These are phyloP conservation scores for Stagonosporopsis rhizophila DNA, from an alignment of 2,329 filamentous ascomycete species.

Conservation along the genomic window DNA sequence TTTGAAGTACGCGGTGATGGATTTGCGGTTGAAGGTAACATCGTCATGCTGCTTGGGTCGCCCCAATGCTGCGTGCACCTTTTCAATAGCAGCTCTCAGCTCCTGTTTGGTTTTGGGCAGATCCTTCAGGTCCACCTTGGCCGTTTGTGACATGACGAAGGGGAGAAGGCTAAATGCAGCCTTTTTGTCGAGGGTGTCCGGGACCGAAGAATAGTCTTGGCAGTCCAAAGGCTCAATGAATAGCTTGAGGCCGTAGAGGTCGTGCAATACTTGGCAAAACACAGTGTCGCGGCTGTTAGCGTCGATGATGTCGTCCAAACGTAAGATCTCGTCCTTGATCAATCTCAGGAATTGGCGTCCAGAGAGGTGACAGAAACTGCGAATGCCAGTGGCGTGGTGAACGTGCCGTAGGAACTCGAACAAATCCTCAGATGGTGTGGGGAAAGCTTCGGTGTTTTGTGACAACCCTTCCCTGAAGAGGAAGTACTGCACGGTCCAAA, in stretches of 20 bases:
- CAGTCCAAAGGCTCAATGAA: conserved; percentile 46
- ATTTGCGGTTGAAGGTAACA: conserved; percentile 84
- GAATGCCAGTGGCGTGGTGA: conserved; percentile 82
- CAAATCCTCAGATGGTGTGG: conserved; percentile 72
- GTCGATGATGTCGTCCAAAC: conserved; percentile 76
- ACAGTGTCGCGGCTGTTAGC: conserved; percentile 74
- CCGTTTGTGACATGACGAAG: conserved; percentile 80
- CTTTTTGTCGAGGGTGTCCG: conserved; percentile 76
- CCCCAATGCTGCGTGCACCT: conserved; percentile 87
- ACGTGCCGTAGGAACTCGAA: conserved; percentile 81
- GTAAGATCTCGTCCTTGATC: conserved; percentile 83
- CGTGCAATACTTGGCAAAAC: conserved; percentile 69
- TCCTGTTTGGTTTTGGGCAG: conserved; percentile 93
- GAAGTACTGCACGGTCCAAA: conserved; percentile 87
- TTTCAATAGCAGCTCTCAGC: conserved; percentile 87
- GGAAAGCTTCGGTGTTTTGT: conserved; percentile 70
- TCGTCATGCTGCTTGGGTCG: conserved; percentile 77
- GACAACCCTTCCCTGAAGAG: conserved; percentile 76
- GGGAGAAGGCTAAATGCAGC: conserved; percentile 84
- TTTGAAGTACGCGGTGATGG: conserved; percentile 82
- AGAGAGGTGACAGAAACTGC: conserved; percentile 83
- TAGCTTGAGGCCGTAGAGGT: conserved; percentile 48
- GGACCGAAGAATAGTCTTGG: conserved; percentile 76
- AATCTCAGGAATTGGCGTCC: conserved; percentile 90
- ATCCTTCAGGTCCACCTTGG: conserved; percentile 87